These are phyloP conservation scores for Schizosaccharomyces cryophilus DNA, from an alignment of 805 yeast genomes.

Conservation along the genomic window DNA sequence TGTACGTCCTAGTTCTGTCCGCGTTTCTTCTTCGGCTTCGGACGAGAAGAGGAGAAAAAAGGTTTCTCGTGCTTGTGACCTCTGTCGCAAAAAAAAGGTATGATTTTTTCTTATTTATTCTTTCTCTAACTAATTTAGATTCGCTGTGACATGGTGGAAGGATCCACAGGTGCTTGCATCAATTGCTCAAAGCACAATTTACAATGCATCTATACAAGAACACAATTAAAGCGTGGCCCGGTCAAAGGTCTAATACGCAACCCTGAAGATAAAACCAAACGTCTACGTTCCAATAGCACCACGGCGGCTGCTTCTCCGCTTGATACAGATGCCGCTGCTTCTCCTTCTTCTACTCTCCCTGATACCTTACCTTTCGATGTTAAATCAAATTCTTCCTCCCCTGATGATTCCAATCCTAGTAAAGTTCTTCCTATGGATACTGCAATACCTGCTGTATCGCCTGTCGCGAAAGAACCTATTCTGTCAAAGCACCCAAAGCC, in stretches of 20 bases:
- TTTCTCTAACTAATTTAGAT: slow-evolving; percentile 9
- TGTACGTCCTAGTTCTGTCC: not conserved
- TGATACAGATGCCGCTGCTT: not conserved
- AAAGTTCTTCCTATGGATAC: too few relatives aligned
- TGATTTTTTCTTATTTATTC: too few relatives aligned
- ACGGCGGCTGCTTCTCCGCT: not conserved
- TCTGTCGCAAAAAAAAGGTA: slow-evolving; percentile 20
- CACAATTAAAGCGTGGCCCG: slow-evolving; percentile 40
- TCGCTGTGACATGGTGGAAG: slow-evolving; percentile 17
- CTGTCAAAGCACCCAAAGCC: too few relatives aligned
- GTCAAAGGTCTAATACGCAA: slow-evolving; percentile 21
- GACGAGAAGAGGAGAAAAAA: slow-evolving; percentile 23
- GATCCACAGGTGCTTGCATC: slow-evolving; percentile 18
- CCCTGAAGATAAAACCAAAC: slow-evolving; percentile 7
- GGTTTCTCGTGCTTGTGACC: slow-evolving; percentile 34
- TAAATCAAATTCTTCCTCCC: too few relatives aligned
- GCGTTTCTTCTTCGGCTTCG: not conserved
- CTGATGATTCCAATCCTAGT: too few relatives aligned
- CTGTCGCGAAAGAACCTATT: too few relatives aligned
- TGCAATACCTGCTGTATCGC: too few relatives aligned
- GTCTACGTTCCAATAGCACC: not conserved
- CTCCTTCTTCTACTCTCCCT: too few relatives aligned
- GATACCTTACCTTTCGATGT: too few relatives aligned
- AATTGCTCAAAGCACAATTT: slow-evolving; percentile 29
- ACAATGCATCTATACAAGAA: slow-evolving; percentile 28